These are phyloP conservation scores for Boechera stricta DNA, from an alignment of 345 rosid species.

Conservation along the genomic window DNA sequence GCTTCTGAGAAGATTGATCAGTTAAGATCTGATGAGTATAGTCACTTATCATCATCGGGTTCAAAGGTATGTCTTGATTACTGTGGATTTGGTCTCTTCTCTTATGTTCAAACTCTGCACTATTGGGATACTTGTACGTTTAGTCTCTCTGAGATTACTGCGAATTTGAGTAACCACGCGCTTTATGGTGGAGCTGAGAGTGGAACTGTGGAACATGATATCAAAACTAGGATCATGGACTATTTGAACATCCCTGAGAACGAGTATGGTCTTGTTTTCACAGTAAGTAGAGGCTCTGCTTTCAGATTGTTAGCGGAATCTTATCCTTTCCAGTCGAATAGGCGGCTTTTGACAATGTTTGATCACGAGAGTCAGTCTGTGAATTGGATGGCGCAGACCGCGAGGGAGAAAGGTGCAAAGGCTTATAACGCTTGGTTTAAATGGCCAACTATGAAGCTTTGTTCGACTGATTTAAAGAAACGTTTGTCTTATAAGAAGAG, in stretches of 20 bases:
- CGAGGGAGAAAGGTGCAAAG: conserved; percentile 87
- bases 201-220: conserved; percentile 78
- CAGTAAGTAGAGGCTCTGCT: conserved; percentile 91
- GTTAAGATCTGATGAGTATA: conserved; percentile 71
- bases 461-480: conserved; percentile 82
- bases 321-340: conserved; percentile 78
- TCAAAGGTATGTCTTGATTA: conserved; percentile 93
- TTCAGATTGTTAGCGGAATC: conserved; percentile 82
- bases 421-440: conserved; percentile 86
- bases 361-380: conserved; percentile 96
- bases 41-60: conserved; percentile 49
- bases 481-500: conserved; percentile 71
- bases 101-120: conserved; percentile 68
- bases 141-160: conserved; percentile 83
- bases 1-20: conserved; percentile 72
- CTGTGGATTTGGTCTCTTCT: conserved; percentile 90
- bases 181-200: conserved; percentile 81
- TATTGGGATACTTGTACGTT: conserved; percentile 78
- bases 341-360: conserved; percentile 77
- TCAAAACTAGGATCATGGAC: conserved; percentile 83
- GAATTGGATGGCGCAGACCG: conserved; percentile 87
- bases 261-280: conserved; percentile 87
- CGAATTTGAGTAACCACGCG: conserved; percentile 85
- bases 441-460: conserved; percentile 84
- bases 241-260: conserved; percentile 84